Percentiles rank a stretch among this genome's conserved stretches.
Conservation (phyloP, 441 rosid species). For the Cnidoscolus chayamansa region DNA sequence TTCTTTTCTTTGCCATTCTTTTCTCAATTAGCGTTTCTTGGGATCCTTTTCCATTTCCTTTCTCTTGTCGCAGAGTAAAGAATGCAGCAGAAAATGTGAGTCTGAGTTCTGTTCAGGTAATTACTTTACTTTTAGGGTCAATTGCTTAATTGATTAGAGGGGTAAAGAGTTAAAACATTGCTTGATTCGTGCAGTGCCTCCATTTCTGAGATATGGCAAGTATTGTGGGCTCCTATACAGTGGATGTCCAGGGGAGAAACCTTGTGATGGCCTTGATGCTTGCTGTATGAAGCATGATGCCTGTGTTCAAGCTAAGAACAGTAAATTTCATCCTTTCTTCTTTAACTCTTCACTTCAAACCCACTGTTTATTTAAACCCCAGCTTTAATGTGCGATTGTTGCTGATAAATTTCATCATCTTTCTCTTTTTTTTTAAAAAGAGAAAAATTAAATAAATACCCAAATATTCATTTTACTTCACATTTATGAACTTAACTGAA, state of each 20-base stretch:
- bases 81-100: conserved; percentile 81
- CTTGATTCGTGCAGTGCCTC: conserved; percentile 49
- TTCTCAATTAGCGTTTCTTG: neutral
- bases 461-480: too few species aligned
- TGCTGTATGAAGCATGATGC: conserved; percentile 89
- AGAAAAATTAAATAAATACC: too few species aligned
- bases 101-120: conserved; percentile 78
- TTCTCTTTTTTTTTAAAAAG: too few species aligned
- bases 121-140: neutral
- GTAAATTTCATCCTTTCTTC: conserved; percentile 29
- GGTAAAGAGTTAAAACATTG: too few species aligned
- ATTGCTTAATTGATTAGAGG: neutral
- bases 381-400: too few species aligned
- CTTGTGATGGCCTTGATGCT: conserved; percentile 83
- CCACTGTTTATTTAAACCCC: too few species aligned
- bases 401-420: too few species aligned
- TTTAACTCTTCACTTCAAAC: too few species aligned
- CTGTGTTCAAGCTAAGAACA: conserved; percentile 69
- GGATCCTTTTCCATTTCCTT: neutral
- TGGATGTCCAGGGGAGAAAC: conserved; percentile 79
- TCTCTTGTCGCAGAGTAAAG: conserved; percentile 47
- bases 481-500: too few species aligned
- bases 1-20: neutral
- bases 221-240: conserved; percentile 77
- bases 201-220: conserved; percentile 82